Percentiles rank a stretch among this genome's conserved stretches.
phyloP scores from a whole-genome alignment of 768 basidiomycete genomes.

The Auricularia cornea region DNA sequence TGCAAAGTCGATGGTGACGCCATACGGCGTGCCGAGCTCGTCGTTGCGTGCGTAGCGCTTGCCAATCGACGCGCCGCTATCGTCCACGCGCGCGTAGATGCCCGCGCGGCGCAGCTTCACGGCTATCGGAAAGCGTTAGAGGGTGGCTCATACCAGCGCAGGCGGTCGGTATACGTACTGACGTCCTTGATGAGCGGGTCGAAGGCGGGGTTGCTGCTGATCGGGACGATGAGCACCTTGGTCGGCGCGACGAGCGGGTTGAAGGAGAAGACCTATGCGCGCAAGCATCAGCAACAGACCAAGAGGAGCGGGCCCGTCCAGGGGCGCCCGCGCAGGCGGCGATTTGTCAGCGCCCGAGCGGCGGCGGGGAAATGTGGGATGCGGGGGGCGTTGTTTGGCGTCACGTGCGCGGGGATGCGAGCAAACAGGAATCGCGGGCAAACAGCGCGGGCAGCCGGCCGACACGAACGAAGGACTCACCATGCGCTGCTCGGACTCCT shows the following conservation, averaged over 20 bases:
- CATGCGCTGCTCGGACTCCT: conserved; percentile 82
- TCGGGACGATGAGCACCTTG: conserved; percentile 92
- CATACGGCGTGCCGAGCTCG: conserved; percentile 96
- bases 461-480: conserved; percentile 38
- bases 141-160: no score
- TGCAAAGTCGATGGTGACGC: conserved; percentile 93
- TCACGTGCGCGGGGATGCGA: background rate
- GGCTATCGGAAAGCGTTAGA: conserved; percentile 40
- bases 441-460: conserved; percentile 8
- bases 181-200: conserved; percentile 78
- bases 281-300: conserved; percentile 9
- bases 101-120: conserved; percentile 80
- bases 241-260: conserved; percentile 89
- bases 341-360: background rate
- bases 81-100: conserved; percentile 89
- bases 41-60: conserved; percentile 97
- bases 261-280: conserved; percentile 73
- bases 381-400: conserved; percentile 7
- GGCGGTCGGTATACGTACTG: no score
- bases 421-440: background rate
- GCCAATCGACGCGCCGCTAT: conserved; percentile 90
- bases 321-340: no score
- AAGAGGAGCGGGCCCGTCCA: no score
- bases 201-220: conserved; percentile 80
- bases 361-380: no score